These are phyloP conservation scores for Escallonia rubra DNA, from an alignment of 129 eudicot species.

Conservation along the genomic window DNA sequence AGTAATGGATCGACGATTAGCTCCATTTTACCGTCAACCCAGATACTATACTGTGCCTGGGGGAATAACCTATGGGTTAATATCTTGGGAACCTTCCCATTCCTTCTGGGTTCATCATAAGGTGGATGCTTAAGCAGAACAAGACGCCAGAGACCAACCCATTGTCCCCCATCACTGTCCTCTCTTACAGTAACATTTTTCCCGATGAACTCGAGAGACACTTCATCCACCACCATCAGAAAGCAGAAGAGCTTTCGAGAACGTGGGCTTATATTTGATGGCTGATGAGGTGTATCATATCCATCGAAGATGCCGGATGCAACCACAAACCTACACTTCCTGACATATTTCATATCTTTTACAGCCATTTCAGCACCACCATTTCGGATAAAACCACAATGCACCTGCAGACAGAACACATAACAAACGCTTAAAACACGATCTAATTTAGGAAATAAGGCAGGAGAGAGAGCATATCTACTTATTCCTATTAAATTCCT, in stretches of 20 bases:
- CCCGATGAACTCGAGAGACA: constrained; percentile 70
- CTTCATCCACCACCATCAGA: constrained; percentile 92
- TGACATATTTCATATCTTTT: constrained; percentile 63
- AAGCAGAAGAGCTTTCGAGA: constrained; percentile 84
- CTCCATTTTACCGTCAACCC: constrained; percentile 99
- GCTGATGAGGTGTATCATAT: constrained; percentile 92
- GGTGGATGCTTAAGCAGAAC: constrained; percentile 81
- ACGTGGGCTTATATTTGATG: constrained; percentile 72
- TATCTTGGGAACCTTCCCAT: constrained; percentile 95
- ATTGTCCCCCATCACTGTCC: constrained; percentile 58
- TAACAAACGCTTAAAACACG: background rate
- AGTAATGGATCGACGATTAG: constrained; percentile 87
- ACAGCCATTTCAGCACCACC: constrained; percentile 91
- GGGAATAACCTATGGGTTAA: constrained; percentile 89
- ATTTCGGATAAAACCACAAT: constrained; percentile 83
- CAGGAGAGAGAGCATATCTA: too few relatives aligned
- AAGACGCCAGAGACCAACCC: constrained; percentile 98
- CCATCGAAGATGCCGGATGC: constrained; percentile 98
- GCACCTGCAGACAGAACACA: constrained; percentile 47
- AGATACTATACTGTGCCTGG: constrained; percentile 85
- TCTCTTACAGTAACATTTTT: constrained; percentile 61
- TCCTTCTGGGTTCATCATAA: constrained; percentile 94
- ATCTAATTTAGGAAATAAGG: background rate
- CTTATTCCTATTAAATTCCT: too few relatives aligned
- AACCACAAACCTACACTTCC: constrained; percentile 82